Base-by-base conservation (phyloP, 1,284 basidiomycete species). In the Rhodotorula sp. region DNA sequence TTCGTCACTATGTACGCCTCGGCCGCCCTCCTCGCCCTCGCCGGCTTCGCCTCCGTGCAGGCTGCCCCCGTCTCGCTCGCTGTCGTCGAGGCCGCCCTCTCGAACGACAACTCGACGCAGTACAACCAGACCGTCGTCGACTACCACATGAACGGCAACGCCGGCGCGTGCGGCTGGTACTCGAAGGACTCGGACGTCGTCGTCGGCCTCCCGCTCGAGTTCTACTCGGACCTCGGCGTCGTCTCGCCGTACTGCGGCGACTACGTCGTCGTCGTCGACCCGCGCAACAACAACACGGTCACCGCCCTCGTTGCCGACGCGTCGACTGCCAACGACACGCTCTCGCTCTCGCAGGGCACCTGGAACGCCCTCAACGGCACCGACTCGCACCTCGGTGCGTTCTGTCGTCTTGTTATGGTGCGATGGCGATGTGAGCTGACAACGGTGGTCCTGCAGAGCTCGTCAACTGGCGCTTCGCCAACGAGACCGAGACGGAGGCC, bases 381-480 rank as follows among this genome's bases (percentile, higher is more conserved):
- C 65, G 57, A 52, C 48, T 57, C 68, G 49, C 48, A 65, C 27
- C 63, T 77, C 44, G 46, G 67, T 71, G 58, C 48, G 71, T 68
- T 49, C 23, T 34, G 41, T 44, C 49, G 46, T 8, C 44, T 19
- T n/a, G 1, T n/a, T 58, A 5, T 5, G 34, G 34, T 34, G 34
- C 7, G 25, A 25, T 54, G 7, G 34, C 21, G 19, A n/a, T 19
- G 34, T 49, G 23, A 54, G 23, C 50, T 48, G 17, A 16, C 4
- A 19, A 41, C 34, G 56, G 17, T 19, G 7, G 10, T 10, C 13
- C 2, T 23, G 23, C 70, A 74, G 73, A 74, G 67, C 45, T 46
- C 55, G 73, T 76, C 60, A 34, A 66, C 57, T 77, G 71, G 71
- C 64, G 69, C 59, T 75, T 77, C 68, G 75, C 75, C 64, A 77